Evolutionary conservation across 345 rosid genomes (phyloP).

Genomic region (Nephelium lappaceum): DNA sequence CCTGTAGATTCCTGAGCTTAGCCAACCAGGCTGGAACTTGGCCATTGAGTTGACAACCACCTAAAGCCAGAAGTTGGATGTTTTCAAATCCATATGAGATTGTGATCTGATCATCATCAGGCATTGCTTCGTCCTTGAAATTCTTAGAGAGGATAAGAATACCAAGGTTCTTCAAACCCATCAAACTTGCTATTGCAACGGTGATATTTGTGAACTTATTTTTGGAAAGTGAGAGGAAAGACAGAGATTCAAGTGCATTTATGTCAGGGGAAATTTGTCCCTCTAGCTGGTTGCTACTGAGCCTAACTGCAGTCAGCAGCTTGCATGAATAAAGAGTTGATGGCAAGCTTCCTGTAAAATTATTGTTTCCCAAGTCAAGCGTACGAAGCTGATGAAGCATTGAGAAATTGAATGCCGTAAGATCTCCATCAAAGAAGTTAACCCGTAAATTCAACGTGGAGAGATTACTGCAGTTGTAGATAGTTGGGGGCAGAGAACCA

Average conservation of each 20-base stretch:
- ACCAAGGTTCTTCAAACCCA: constrained; percentile 33
- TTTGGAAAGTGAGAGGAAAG: constrained; percentile 20
- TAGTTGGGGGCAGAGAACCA: constrained; percentile 18
- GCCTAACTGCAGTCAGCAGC: constrained; percentile 14
- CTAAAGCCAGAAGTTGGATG: constrained; percentile 32
- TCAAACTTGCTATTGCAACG: constrained; percentile 34
- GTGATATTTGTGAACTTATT: constrained; percentile 32
- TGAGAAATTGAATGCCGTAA: constrained; percentile 20
- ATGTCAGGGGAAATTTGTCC: constrained; percentile 14
- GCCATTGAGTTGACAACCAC: constrained; percentile 32
- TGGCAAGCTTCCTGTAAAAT: constrained; percentile 18
- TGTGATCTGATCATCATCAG: constrained; percentile 14
- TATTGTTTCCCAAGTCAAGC: constrained; percentile 16
- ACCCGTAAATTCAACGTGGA: constrained; percentile 5
- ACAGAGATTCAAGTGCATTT: constrained; percentile 12
- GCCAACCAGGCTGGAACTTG: constrained; percentile 38
- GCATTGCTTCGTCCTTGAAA: constrained; percentile 27
- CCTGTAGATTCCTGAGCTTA: constrained; percentile 26
- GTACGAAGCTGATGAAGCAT: background rate
- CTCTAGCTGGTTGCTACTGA: constrained; percentile 15
- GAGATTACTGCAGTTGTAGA: constrained; percentile 20
- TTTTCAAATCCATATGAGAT: constrained; percentile 29
- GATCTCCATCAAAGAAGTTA: constrained; percentile 15
- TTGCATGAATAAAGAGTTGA: constrained; percentile 14
- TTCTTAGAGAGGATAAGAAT: constrained; percentile 30